phyloP scores from a whole-genome alignment of 306 rosid species.

The Spatholobus suberectus region DNA sequence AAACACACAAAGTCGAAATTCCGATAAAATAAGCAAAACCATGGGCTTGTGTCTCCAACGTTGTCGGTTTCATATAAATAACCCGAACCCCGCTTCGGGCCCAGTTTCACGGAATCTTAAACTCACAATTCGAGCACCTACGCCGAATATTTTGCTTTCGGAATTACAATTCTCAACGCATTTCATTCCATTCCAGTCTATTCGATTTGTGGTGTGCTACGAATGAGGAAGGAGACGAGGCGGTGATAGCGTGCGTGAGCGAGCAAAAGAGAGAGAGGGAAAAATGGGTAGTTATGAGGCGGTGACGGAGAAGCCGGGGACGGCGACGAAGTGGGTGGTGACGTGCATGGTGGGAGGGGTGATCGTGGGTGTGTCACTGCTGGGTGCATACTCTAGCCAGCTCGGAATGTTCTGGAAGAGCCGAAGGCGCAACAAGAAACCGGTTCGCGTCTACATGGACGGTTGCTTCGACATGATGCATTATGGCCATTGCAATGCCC shows the following conservation, averaged over 20 bases:
- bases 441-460: conserved; percentile 93
- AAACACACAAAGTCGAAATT: no score
- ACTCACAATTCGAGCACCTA: neutral
- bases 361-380: conserved; percentile 60
- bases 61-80: neutral
- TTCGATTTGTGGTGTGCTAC: neutral
- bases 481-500: conserved; percentile 97
- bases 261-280: neutral
- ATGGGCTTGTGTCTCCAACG: neutral
- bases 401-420: conserved; percentile 36
- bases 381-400: conserved; percentile 42
- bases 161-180: neutral
- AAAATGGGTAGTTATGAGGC: conserved; percentile 19
- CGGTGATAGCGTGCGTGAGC: no score
- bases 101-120: neutral
- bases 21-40: neutral
- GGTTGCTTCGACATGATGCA: conserved; percentile 99
- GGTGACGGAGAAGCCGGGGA: conserved; percentile 33
- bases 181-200: neutral
- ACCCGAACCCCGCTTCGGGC: neutral
- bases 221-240: conserved; percentile 29
- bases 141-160: conserved; percentile 11
- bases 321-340: conserved; percentile 65
- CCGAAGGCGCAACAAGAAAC: conserved; percentile 67
- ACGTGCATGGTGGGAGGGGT: conserved; percentile 71